Base-by-base conservation (phyloP, 2,329 filamentous ascomycete species). In the Cladosporium sp. region DNA sequence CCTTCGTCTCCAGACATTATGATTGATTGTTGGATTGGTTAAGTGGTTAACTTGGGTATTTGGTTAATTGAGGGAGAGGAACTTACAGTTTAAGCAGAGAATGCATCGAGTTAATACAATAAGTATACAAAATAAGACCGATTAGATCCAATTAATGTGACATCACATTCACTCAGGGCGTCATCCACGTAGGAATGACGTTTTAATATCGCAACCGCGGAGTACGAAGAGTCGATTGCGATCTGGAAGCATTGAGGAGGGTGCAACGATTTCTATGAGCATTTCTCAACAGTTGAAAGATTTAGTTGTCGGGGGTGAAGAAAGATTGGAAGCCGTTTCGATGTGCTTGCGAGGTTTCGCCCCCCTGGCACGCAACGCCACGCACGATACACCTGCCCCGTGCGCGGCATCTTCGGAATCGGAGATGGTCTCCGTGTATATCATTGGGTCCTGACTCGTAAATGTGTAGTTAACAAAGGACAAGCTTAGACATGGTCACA, bases 1-100 rank as follows among this genome's bases (percentile, higher is more conserved):
- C n/a, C 28, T 39, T 43, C 30, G 26, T 62, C 28, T 48, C 26
- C 26, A 26, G 59, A 62, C 59, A 62, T 62, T 18, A 26, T 62
- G n/a, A 18, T 21, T 46, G 3, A 21, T 21, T 54, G 28, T 14
- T 54, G 14, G 26, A 2, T 32, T 21, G 51, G 1, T 10, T 32
- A 5, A 5, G 4, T 18, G 25, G 13, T 1, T 7, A 5, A 7
- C 10, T 51, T n/a, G n/a, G n/a, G n/a, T n/a, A 5, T 13, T 10
- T 18, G 25, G 13, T 1, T 7, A 5, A 7, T n/a, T 51, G 5
- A 5, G 2, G 21, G n/a, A 21, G 18, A 11, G n/a, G 5, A 1
- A 46, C 10, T 3, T 23, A 21, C 8, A 4, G 7, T 13, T 21
- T 2, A 21, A 21, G 7, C 14, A 46, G n/a, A 21, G n/a, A 46